Evolutionary conservation across 352 stramenopile genomes (phyloP).

Genomic region (Globisporangium recalcitrans): DNA sequence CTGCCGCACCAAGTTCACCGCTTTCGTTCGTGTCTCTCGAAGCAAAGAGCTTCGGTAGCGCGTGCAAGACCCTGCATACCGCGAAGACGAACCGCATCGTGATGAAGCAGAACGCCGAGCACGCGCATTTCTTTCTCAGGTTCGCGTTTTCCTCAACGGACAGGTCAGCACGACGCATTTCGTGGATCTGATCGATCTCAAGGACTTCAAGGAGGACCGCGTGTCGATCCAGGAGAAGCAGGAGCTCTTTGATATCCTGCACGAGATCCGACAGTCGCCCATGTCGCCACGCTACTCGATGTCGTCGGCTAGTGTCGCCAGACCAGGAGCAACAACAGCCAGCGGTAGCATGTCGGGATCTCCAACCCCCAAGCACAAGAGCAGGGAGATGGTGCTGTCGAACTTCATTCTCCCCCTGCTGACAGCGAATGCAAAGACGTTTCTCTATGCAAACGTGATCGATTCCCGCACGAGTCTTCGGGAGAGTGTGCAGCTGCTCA

Average conservation of each 20-base stretch:
- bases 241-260: constrained; percentile 56
- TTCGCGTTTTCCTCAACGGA: constrained; percentile 54
- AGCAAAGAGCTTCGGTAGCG: constrained; percentile 32
- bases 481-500: constrained; percentile 58
- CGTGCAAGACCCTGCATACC: constrained; percentile 52
- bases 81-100: constrained; percentile 76
- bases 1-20: neutral
- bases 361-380: constrained; percentile 7
- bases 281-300: constrained; percentile 11
- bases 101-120: constrained; percentile 53
- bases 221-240: constrained; percentile 44
- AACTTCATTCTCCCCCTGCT: constrained; percentile 64
- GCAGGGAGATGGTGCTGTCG: constrained; percentile 31
- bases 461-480: constrained; percentile 58
- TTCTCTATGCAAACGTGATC: constrained; percentile 64
- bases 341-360: neutral
- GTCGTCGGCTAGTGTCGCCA: neutral
- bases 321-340: neutral
- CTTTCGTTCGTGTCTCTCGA: constrained; percentile 54
- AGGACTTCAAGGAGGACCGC: constrained; percentile 49
- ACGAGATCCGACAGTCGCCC: constrained; percentile 31
- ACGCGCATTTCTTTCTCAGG: constrained; percentile 66
- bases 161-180: constrained; percentile 67
- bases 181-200: constrained; percentile 58
- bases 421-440: constrained; percentile 54